phyloP scores from a whole-genome alignment of 352 stramenopile species.

The Plasmopara halstedii region DNA sequence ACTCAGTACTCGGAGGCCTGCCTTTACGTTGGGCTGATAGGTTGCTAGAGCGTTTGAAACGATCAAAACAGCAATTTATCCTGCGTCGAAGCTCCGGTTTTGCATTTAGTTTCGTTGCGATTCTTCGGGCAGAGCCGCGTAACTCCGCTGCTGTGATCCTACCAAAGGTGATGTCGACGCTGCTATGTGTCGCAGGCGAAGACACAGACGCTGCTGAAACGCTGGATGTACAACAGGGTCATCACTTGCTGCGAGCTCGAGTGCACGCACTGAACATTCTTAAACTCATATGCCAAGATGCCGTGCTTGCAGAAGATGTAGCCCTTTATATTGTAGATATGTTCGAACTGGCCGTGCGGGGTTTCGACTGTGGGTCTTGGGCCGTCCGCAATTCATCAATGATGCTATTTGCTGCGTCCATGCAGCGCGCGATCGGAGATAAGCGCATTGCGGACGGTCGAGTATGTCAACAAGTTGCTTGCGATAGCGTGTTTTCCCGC shows the following conservation, averaged over 20 bases:
- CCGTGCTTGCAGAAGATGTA: constrained; percentile 78
- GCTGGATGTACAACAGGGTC: constrained; percentile 25
- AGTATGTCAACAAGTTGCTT: constrained; percentile 50
- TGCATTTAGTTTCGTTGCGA: constrained; percentile 82
- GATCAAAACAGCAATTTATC: constrained; percentile 81
- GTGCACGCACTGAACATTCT: constrained; percentile 88
- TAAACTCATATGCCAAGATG: constrained; percentile 86
- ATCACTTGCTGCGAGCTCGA: constrained; percentile 65
- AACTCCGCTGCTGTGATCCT: constrained; percentile 73
- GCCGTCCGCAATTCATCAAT: constrained; percentile 87
- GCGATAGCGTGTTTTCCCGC: constrained; percentile 68
- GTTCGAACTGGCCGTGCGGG: constrained; percentile 73
- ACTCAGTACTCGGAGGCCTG: constrained; percentile 39
- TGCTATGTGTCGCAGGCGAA: constrained; percentile 55
- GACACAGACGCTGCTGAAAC: constrained; percentile 44
- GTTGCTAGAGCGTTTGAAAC: constrained; percentile 65
- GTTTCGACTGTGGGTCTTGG: constrained; percentile 81
- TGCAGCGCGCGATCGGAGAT: constrained; percentile 71
- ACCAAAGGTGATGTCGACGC: constrained; percentile 57
- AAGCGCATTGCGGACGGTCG: constrained; percentile 77
- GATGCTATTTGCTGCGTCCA: constrained; percentile 86
- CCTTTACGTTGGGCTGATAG: constrained; percentile 69
- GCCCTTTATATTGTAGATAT: constrained; percentile 78
- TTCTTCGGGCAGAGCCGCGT: constrained; percentile 79
- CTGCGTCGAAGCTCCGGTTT: constrained; percentile 83